Base-by-base conservation (phyloP, 2,329 filamentous ascomycete genomes). In the Cercospora janseana region DNA sequence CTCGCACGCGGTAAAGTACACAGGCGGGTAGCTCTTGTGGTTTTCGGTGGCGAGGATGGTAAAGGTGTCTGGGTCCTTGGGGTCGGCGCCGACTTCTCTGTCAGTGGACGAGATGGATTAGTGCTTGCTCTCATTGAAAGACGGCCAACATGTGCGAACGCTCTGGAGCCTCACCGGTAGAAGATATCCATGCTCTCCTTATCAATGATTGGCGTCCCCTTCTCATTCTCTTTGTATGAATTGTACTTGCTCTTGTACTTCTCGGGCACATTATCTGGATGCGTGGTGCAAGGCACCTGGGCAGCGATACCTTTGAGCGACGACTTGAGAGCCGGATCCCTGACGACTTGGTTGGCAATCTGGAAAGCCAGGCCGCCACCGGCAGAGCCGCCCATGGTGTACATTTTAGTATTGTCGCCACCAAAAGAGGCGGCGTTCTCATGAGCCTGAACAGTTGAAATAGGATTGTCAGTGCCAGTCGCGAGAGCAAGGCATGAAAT, bases 1-100 rank as follows among this genome's bases (percentile, higher is more conserved):
- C n/a, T 76, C 77, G 52, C 70, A 74, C 1, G 76, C 65, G 53
- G 78, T 73, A 4, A 81, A 65, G 58, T 78, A 79, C 0, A 73
- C 69, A 1, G 67, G 69, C 3, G 76, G 75, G 20, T 77, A 64
- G 20, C 62, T 56, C 41, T 51, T 53, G 44, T 60, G 59, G 4
- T 57, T 58, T 4, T 58, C 55, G 12, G 42, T 49, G 2, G 57
- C 55, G 2, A 61, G 53, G 28, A 57, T 47, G 6, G 57, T 57
- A 49, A 60, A 63, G 6, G 46, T 38, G 6, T 49, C 43, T 6
- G 52, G 35, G 26, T 63, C 58, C 3, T 57, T 54, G 7, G 59
- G 59, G 21, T 63, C 54, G 34, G 42, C 55, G 47, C 47, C 48
- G 8, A 47, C 49, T 12, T 55, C 38, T 6, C 56, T 59, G 12